phyloP scores from a whole-genome alignment of 164 flowering plant genomes.

The Stephania cephalantha region DNA sequence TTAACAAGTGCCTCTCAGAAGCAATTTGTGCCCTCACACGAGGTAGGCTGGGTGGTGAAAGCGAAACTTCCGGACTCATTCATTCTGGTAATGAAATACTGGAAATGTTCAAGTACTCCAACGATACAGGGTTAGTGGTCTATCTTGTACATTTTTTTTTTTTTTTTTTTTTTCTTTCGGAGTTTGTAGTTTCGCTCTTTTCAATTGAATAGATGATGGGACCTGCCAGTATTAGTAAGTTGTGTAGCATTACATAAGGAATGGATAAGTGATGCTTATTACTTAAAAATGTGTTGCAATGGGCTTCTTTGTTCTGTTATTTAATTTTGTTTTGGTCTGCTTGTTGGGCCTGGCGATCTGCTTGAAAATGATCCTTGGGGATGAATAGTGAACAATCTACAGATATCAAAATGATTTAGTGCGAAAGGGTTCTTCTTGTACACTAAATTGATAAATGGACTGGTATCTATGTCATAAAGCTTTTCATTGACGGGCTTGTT shows the following conservation, averaged over 20 bases:
- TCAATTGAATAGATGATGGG: neutral
- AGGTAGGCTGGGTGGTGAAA: conserved; percentile 91
- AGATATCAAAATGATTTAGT: neutral
- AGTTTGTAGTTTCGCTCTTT: neutral
- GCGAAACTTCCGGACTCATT: conserved; percentile 74
- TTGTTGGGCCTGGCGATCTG: neutral
- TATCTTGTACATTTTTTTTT: conserved; percentile 1
- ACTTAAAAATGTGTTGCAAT: neutral
- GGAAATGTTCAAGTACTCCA: conserved; percentile 65
- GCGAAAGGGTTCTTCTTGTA: neutral
- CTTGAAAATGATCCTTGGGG: neutral
- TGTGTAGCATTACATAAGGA: neutral
- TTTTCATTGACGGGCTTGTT: neutral
- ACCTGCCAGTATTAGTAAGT: neutral
- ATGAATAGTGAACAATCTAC: neutral
- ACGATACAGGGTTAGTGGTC: conserved; percentile 61
- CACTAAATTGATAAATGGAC: neutral
- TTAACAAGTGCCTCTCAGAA: conserved; percentile 86
- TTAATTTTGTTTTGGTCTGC: neutral
- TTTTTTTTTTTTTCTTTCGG: neutral
- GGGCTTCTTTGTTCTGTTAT: neutral
- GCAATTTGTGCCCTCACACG: conserved; percentile 81
- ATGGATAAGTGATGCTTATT: neutral
- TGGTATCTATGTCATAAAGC: neutral
- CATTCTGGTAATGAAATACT: conserved; percentile 83